These are phyloP conservation scores for Bassia scoparia DNA, from an alignment of 148 eudicot genomes.

Conservation along the genomic window DNA sequence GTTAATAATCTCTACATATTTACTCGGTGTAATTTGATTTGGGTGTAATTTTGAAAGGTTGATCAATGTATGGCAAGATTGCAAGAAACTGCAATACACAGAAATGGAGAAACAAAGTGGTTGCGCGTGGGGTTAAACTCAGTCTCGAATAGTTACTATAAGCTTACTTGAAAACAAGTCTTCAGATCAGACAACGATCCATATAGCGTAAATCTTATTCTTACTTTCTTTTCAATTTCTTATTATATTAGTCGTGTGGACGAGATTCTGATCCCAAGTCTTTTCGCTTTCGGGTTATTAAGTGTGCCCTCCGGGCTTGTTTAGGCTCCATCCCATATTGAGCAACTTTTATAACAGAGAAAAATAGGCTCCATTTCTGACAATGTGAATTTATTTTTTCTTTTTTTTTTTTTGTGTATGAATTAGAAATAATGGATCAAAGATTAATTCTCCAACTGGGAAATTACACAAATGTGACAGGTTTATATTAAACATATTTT, in stretches of 20 bases:
- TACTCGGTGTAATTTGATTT: neutral
- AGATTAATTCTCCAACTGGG: conserved; percentile 70
- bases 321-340: too few relatives aligned
- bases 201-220: conserved; percentile 30
- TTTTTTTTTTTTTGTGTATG: too few relatives aligned
- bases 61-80: conserved; percentile 88
- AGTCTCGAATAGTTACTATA: conserved; percentile 63
- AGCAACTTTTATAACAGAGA: too few relatives aligned
- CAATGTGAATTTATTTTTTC: too few relatives aligned
- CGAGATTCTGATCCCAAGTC: too few relatives aligned
- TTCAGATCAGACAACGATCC: conserved; percentile 75
- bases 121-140: conserved; percentile 55
- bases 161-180: conserved; percentile 57
- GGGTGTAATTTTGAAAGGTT: conserved; percentile 45
- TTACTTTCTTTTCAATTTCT: neutral
- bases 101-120: conserved; percentile 68
- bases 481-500: conserved; percentile 26
- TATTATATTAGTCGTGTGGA: too few relatives aligned
- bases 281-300: too few relatives aligned
- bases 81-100: conserved; percentile 86
- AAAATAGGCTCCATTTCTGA: too few relatives aligned
- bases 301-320: too few relatives aligned
- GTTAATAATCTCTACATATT: neutral
- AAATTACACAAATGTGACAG: conserved; percentile 50
- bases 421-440: conserved; percentile 42